phyloP scores from a whole-genome alignment of 768 basidiomycete genomes.

The Serendipita vermifera region DNA sequence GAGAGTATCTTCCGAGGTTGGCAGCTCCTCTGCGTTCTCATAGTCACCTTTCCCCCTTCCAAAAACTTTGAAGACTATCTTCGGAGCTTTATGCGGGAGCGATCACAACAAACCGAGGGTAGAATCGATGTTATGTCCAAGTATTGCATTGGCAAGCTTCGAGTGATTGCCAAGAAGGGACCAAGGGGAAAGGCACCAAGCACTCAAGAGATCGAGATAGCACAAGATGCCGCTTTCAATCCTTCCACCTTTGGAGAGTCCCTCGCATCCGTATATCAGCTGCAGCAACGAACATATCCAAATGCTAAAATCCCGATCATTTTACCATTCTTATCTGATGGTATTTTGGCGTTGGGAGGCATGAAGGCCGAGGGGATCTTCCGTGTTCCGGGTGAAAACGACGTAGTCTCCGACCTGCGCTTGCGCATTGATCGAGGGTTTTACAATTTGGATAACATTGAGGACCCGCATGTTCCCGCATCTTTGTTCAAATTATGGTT shows the following conservation, averaged over 20 bases:
- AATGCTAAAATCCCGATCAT: constrained; percentile 79
- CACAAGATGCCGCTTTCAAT: constrained; percentile 87
- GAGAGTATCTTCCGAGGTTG: constrained; percentile 84
- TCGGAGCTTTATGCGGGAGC: constrained; percentile 61
- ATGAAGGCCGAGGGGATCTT: constrained; percentile 82
- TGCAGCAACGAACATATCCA: constrained; percentile 80
- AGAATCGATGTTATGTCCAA: constrained; percentile 84
- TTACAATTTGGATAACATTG: constrained; percentile 78
- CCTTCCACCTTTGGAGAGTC: constrained; percentile 91
- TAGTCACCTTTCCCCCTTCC: constrained; percentile 87
- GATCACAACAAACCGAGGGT: constrained; percentile 53
- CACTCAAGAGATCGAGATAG: constrained; percentile 79
- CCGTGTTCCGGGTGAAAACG: constrained; percentile 81
- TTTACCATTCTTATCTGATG: constrained; percentile 84
- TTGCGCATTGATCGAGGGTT: constrained; percentile 82
- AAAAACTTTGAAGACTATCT: constrained; percentile 85
- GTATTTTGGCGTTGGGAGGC: constrained; percentile 80
- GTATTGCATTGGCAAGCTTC: constrained; percentile 71
- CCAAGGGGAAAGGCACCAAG: constrained; percentile 76
- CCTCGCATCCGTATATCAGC: constrained; percentile 64
- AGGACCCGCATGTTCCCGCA: constrained; percentile 82
- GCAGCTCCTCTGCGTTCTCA: constrained; percentile 80
- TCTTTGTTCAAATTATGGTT: constrained; percentile 90
- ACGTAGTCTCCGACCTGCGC: constrained; percentile 78
- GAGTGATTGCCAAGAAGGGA: constrained; percentile 65